Evolutionary conservation across 345 rosid genomes (phyloP).

Genomic region (Citrus sinensis): DVS_A1.0 CM039163.1:37035001-37035500

Average conservation of each 20-base stretch:
- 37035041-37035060: background rate
- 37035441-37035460: no score
- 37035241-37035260: no score
- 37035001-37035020: background rate
- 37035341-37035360: no score
- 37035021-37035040: background rate
- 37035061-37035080: background rate
- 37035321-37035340: background rate
- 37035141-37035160: background rate
- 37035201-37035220: background rate
- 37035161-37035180: background rate
- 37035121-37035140: background rate
- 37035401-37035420: no score
- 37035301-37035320: no score
- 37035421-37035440: no score
- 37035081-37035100: background rate
- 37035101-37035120: background rate
- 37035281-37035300: background rate
- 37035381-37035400: no score
- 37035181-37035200: background rate
- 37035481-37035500: no score
- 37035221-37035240: background rate
- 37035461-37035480: no score
- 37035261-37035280: background rate
- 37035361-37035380: no score